Conservation (phyloP, 2,329 filamentous ascomycete genomes). For the Helminthosporium solani region DNA sequence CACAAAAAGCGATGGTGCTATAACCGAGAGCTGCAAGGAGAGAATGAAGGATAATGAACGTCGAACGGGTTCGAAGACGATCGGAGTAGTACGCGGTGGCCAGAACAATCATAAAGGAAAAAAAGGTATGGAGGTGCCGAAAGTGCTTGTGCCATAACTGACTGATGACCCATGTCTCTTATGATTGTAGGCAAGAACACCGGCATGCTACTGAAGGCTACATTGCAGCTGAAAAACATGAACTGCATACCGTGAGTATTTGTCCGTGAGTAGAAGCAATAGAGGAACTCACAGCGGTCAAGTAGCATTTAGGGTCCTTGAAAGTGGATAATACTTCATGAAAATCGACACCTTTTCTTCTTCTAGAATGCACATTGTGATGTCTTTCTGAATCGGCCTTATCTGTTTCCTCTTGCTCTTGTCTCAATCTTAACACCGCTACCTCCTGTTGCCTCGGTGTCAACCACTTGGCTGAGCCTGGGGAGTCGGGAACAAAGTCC, state of each 20-base stretch:
- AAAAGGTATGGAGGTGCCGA: constrained; percentile 78
- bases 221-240: constrained; percentile 87
- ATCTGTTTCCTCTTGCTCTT: constrained; percentile 46
- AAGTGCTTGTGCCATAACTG: constrained; percentile 70
- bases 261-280: neutral
- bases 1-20: constrained; percentile 60
- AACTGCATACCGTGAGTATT: constrained; percentile 29
- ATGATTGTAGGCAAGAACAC: constrained; percentile 85
- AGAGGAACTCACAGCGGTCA: constrained; percentile 59
- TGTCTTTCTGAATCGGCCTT: constrained; percentile 31
- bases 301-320: constrained; percentile 67
- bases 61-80: constrained; percentile 60
- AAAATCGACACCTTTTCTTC: constrained; percentile 49
- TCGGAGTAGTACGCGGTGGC: constrained; percentile 73
- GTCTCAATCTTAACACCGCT: constrained; percentile 66
- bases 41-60: constrained; percentile 69
- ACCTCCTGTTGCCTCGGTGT: constrained; percentile 57
- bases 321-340: constrained; percentile 61
- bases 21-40: constrained; percentile 64
- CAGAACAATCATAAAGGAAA: constrained; percentile 71
- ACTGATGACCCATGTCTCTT: constrained; percentile 70
- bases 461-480: constrained; percentile 50
- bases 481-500: constrained; percentile 74
- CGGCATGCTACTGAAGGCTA: constrained; percentile 83
- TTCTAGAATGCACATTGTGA: constrained; percentile 10